Percentiles rank a stretch among this genome's conserved stretches.
Evolutionary conservation across 2,329 filamentous ascomycete genomes (phyloP).

Genomic region (Aspergillus pseudotamarii): DNA sequence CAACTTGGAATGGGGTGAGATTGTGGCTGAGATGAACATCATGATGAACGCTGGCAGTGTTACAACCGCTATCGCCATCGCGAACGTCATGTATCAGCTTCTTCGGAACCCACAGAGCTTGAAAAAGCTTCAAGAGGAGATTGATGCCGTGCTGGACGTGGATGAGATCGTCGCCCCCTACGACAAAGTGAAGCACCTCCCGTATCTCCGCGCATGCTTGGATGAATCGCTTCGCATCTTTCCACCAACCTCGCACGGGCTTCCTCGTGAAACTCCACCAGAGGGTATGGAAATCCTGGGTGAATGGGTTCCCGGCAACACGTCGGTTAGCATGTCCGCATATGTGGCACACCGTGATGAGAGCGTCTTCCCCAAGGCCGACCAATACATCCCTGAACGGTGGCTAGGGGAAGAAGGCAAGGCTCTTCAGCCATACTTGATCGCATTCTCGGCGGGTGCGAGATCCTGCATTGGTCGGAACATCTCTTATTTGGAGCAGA

Average conservation of each 20-base stretch:
- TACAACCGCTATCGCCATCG: constrained; percentile 57
- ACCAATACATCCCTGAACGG: constrained; percentile 45
- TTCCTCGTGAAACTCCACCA: constrained; percentile 49
- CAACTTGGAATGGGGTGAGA: constrained; percentile 60
- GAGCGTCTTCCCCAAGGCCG: constrained; percentile 40
- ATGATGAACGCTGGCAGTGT: constrained; percentile 54
- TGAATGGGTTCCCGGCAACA: constrained; percentile 50
- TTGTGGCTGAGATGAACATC: constrained; percentile 55
- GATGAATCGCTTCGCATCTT: constrained; percentile 54
- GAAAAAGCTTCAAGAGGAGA: constrained; percentile 47
- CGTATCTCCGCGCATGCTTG: constrained; percentile 56
- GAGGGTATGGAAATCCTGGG: constrained; percentile 50
- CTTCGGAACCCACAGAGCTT: constrained; percentile 50
- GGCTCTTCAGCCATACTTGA: constrained; percentile 42
- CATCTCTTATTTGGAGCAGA: constrained; percentile 52
- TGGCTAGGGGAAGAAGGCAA: constrained; percentile 48
- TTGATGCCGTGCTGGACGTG: constrained; percentile 49
- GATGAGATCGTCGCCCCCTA: constrained; percentile 52
- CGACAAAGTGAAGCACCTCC: constrained; percentile 54
- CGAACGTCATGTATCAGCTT: constrained; percentile 57
- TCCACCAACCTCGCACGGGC: constrained; percentile 48
- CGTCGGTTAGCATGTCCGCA: constrained; percentile 49
- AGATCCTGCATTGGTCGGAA: constrained; percentile 47
- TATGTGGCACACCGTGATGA: constrained; percentile 42
- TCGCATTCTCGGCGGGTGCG: constrained; percentile 45